Base-by-base conservation (phyloP, 1,139 yeast species). In the Saccharomyces hybrid region DNA sequence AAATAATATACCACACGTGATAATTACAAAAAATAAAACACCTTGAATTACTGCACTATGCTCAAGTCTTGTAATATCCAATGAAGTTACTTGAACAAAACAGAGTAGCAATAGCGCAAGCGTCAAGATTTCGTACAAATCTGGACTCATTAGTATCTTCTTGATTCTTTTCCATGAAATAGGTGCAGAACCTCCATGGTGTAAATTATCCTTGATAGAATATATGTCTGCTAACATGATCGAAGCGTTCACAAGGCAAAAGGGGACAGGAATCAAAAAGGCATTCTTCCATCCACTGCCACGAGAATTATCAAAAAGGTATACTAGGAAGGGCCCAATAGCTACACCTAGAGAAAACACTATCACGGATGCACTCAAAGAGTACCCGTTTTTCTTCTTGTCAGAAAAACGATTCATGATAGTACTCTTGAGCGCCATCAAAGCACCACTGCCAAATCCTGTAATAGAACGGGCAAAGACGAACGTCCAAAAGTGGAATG, bases 211-310 rank as follows among this genome's bases (percentile, higher is more conserved):
- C 12, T 38, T 38, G 24, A 38, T 24, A 38, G 44, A 38, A 19
- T 38, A 38, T 16, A 38, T 38, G 19, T 38, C 44, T 38, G 44
- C 44, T 19, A 38, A 19, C 44, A 38, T 38, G 19, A 38, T 38
- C 2, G 44, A 38, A 11, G 44, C 44, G 19, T 38, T 38, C 44
- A 38, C 44, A 38, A 38, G 44, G 44, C 44, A 38, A 38, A 38
- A 38, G 12, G 97, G 96, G 1, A 81, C 79, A 65, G 83, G 88
- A 51, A 76, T 64, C 59, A 75, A 71, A 63, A 83, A 83, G 1
- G 84, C 85, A 65, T 78, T 78, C 65, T 89, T 78, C 97, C 97
- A 90, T 34, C 96, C 96, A 44, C 83, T 64, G 9, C 96, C 95
- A 48, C 55, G 58, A 19, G 64, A 38, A 9, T 21, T 19, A 9